Conservation (phyloP, 176 grass and related monocot species). For the Bonia amplexicaulis region DNA sequence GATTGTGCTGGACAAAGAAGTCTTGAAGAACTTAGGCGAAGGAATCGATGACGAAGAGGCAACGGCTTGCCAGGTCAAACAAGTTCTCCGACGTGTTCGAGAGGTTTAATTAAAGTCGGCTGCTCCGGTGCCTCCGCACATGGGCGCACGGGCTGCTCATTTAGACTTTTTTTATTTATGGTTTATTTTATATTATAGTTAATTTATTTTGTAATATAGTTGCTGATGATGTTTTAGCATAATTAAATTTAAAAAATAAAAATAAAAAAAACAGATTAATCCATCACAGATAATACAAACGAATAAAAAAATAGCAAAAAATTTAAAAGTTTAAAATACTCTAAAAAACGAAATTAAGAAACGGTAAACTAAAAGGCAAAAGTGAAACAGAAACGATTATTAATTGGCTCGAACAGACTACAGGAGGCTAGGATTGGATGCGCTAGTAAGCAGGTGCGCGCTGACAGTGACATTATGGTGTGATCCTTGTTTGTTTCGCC, state of each 20-base stretch:
- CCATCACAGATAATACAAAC: no score
- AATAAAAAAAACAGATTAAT: no score
- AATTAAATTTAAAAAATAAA: no score
- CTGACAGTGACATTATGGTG: neutral
- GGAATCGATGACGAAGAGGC: neutral
- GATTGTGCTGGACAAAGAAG: neutral
- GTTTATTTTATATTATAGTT: no score
- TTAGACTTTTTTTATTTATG: no score
- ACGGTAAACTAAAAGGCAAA: no score
- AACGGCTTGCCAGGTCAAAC: slow-evolving; percentile 1
- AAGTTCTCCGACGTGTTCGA: neutral
- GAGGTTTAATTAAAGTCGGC: neutral
- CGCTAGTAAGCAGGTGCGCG: neutral
- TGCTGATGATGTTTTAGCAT: no score
- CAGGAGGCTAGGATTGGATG: neutral
- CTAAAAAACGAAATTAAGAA: no score
- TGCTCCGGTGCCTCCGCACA: neutral
- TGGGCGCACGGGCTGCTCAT: neutral
- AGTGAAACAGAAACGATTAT: neutral
- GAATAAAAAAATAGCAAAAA: no score
- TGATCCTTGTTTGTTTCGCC: neutral
- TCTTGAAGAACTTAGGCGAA: neutral
- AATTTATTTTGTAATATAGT: no score
- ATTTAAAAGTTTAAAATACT: rapidly evolving
- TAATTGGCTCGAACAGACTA: no score